phyloP scores from a whole-genome alignment of 306 rosid species.

The Glycyrrhiza uralensis region DNA sequence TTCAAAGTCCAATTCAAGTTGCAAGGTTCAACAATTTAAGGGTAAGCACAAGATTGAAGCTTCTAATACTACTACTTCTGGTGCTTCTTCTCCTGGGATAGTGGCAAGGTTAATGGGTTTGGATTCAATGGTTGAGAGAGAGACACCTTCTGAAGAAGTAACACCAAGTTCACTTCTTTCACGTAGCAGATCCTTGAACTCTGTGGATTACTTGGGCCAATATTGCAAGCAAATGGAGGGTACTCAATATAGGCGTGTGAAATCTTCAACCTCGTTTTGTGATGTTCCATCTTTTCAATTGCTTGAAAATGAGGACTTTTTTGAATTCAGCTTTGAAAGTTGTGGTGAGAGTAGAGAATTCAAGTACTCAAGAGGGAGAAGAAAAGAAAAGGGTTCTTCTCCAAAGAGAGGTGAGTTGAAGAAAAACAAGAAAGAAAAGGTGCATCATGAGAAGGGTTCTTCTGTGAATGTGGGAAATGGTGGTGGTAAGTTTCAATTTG shows the following conservation, averaged over 20 bases:
- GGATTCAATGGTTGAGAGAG: conserved; percentile 43
- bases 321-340: conserved; percentile 63
- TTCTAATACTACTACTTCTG: not conserved
- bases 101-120: conserved; percentile 88
- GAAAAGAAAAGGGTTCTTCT: conserved; percentile 14
- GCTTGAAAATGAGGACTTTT: conserved; percentile 63
- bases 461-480: not conserved
- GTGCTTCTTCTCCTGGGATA: conserved; percentile 41
- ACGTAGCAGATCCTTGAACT: conserved; percentile 59
- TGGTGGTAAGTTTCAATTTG: conserved; percentile 26
- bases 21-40: conserved; percentile 32
- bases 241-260: conserved; percentile 33
- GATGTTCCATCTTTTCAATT: conserved; percentile 53
- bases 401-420: conserved; percentile 31
- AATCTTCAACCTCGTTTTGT: conserved; percentile 46
- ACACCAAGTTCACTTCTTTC: conserved; percentile 30
- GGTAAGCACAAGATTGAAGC: conserved; percentile 15
- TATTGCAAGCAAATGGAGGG: conserved; percentile 32
- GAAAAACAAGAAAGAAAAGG: conserved; percentile 38
- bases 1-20: conserved; percentile 17
- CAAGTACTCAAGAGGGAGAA: conserved; percentile 36
- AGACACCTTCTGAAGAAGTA: conserved; percentile 11
- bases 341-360: conserved; percentile 25
- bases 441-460: conserved; percentile 23
- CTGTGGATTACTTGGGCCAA: conserved; percentile 35